These are phyloP conservation scores for Pseudogymnoascus sp. DNA, from an alignment of 2,329 filamentous ascomycete species.

Conservation along the genomic window DNA sequence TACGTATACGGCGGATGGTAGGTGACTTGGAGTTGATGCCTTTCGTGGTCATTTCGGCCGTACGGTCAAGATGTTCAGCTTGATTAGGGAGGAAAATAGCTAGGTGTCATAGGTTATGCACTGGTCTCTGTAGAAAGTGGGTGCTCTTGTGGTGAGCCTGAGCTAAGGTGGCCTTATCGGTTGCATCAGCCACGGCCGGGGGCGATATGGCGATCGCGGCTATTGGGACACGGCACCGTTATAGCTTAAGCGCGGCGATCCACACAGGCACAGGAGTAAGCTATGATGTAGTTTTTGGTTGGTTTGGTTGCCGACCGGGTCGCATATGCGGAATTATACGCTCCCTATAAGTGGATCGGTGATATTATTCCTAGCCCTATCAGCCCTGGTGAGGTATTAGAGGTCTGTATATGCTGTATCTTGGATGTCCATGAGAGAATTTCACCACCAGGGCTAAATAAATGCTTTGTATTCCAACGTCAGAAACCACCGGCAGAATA, in stretches of 20 bases:
- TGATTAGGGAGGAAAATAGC: background rate
- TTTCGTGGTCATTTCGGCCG: background rate
- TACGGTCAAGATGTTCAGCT: conserved; percentile 5
- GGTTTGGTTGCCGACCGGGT: background rate
- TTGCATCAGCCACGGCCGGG: background rate
- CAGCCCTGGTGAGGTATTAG: background rate
- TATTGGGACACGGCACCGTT: background rate
- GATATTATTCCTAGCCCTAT: background rate
- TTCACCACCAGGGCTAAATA: background rate
- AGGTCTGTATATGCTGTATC: background rate
- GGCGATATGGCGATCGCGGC: conserved; percentile 6
- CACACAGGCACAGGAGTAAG: background rate
- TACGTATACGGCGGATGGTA: conserved; percentile 78
- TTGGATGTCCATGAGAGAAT: background rate
- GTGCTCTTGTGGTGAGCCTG: background rate
- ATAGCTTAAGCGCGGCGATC: conserved; percentile 2
- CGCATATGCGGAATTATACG: background rate
- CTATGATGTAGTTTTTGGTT: background rate
- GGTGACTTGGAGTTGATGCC: conserved; percentile 67
- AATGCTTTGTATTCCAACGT: background rate
- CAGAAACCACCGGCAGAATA: background rate
- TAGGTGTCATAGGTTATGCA: background rate
- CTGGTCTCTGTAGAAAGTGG: background rate
- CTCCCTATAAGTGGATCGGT: background rate
- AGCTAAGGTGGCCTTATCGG: conserved; percentile 10